Base-by-base conservation (phyloP, 257 asterid genomes). In the Dorcoceras hygrometricum region DNA sequence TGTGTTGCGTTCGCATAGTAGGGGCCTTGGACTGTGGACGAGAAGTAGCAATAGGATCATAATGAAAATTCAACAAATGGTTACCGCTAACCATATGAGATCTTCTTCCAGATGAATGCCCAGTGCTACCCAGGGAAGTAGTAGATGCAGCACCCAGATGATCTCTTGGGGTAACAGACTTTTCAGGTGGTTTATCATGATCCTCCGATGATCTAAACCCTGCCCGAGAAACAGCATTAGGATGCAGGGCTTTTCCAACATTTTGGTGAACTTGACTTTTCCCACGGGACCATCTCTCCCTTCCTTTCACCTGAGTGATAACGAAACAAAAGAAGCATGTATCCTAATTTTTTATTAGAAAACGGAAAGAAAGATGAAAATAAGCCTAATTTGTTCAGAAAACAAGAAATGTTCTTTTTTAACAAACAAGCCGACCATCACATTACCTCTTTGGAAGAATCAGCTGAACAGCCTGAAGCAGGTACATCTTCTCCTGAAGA, bases 1-100 rank as follows among this genome's bases (percentile, higher is more conserved):
- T 86, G 23, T 66, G 78, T 62, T 81, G 84, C 72, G 87, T 86
- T 66, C 90, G 74, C 27, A 88, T 85, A 62, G 87, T 87, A 74
- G 92, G 95, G 25, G 77, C 75, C 75, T 86, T 64, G 57, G 86
- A 34, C 65, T 83, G 84, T 58, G 89, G 78, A 51, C 91, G 90
- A 63, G 89, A 82, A 71, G 83, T 73, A 66, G 91, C 76, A 67
- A 86, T 76, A 76, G 96, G 95, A 73, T 85, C 88, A 63, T 86
- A 93, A 20, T 90, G 99, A 76, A 93, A 88, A 76, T 93, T 93
- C 69, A 93, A 84, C 75, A 93, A 78, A 84, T 90, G 97, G 73
- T 93, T 93, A 43, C 90, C 89, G 50, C 87, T 93, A 53, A 88
- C 80, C 79, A 68, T 80, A 79, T 82, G 99, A 4, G 81, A 28